Evolutionary conservation across 2,329 filamentous ascomycete genomes (phyloP).

Genomic region (Diaporthe aspalathi): DNA sequence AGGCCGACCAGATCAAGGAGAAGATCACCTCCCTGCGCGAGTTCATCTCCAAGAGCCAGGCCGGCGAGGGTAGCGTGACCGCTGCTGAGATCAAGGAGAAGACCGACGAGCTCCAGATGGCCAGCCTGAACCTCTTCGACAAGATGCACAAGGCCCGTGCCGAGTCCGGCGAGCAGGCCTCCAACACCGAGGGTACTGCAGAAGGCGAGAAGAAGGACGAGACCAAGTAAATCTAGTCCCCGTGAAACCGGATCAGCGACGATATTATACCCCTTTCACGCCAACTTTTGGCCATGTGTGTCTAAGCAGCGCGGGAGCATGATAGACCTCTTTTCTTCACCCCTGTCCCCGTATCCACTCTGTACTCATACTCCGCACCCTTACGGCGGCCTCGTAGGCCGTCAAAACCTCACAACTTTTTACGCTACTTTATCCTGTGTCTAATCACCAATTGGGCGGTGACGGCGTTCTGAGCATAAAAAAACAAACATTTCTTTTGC

Average conservation of each 20-base stretch:
- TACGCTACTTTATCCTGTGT: conserved; percentile 49
- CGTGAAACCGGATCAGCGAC: conserved; percentile 23
- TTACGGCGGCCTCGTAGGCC: conserved; percentile 50
- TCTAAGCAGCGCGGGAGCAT: conserved; percentile 47
- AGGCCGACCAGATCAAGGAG: conserved; percentile 92
- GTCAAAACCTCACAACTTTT: conserved; percentile 38
- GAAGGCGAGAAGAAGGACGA: conserved; percentile 84
- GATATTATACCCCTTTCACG: conserved; percentile 43
- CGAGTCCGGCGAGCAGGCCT: conserved; percentile 69
- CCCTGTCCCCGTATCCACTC: conserved; percentile 56
- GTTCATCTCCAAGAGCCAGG: conserved; percentile 93
- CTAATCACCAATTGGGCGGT: conserved; percentile 59
- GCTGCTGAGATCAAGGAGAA: conserved; percentile 97
- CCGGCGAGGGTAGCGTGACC: conserved; percentile 86
- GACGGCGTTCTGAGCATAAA: conserved; percentile 65
- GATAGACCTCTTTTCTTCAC: conserved; percentile 48
- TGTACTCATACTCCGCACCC: conserved; percentile 63
- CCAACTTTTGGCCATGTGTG: conserved; percentile 45
- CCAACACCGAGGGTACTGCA: conserved; percentile 61
- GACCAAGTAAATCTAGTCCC: conserved; percentile 66
- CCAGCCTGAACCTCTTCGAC: conserved; percentile 96
- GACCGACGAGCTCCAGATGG: conserved; percentile 97
- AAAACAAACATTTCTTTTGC: conserved; percentile 50
- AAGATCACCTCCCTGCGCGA: conserved; percentile 90
- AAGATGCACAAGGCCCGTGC: conserved; percentile 98